These are phyloP conservation scores for Aureobasidium mangrovei DNA, from an alignment of 2,329 filamentous ascomycete genomes.

Conservation along the genomic window DNA sequence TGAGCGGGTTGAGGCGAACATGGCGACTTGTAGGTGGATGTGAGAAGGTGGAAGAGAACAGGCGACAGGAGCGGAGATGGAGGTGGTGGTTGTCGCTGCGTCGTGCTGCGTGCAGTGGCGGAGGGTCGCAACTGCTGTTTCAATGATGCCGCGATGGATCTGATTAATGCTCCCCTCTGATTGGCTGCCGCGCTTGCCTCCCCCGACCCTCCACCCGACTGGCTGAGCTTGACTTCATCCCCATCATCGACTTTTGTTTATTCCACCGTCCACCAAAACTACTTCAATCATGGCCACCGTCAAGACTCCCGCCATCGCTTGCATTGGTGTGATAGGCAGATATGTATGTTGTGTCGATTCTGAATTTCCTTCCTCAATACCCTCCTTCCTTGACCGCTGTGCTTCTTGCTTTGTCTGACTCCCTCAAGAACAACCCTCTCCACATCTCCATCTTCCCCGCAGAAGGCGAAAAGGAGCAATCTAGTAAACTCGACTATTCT, in stretches of 20 bases:
- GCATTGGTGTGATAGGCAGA: constrained; percentile 87
- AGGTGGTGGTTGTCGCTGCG: neutral
- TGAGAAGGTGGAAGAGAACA: neutral
- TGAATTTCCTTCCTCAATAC: neutral
- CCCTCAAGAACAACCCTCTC: constrained; percentile 78
- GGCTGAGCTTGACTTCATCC: constrained; percentile 3
- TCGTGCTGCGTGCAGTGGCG: constrained; percentile 7
- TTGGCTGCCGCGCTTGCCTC: neutral
- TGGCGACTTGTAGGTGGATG: constrained; percentile 22
- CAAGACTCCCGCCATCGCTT: constrained; percentile 68
- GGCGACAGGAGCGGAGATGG: constrained; percentile 1
- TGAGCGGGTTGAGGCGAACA: constrained; percentile 45
- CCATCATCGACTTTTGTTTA: constrained; percentile 5
- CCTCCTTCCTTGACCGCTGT: neutral
- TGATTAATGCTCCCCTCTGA: neutral
- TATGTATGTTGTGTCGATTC: constrained; percentile 51
- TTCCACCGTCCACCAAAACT: neutral
- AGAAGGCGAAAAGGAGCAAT: constrained; percentile 44
- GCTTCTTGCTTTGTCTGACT: neutral
- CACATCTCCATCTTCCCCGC: constrained; percentile 86
- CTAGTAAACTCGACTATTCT: constrained; percentile 77
- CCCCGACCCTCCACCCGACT: neutral
- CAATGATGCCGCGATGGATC: constrained; percentile 14
- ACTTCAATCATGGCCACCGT: constrained; percentile 19
- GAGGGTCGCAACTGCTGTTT: neutral